Evolutionary conservation across 306 rosid species (phyloP), one percentile per base, ranked within the genome.

Genomic region (Dalbergia oliveri): DNA sequence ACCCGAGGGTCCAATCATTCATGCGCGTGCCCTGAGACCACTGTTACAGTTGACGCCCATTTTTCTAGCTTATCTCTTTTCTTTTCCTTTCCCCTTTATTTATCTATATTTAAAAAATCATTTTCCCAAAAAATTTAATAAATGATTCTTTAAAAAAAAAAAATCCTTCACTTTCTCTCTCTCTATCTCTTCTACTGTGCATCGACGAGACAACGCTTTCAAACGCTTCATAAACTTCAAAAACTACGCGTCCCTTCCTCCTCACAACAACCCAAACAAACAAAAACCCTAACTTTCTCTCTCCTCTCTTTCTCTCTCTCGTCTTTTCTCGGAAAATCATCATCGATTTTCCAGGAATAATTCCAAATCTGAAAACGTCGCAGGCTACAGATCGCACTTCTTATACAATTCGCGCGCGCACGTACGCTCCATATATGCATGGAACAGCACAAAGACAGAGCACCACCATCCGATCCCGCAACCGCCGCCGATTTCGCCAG

Each of bases 241-340:
- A 88, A 87, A 76, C 91, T 69, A 87, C 88, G 86, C 93, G 84
- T 92, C 90, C 83, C 88, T 88, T 88, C 91, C 86, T 84, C 56
- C 62, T 62, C 87, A 10, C 87, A 78, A 87, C 87, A 66, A 79
- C 61, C 33, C 19, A 43, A 47, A 47, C 19, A 80, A 43, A 67
- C 86, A 19, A 43, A 87, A 92, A 85, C 94, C 94, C 94, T 91
- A 91, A 79, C 35, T 58, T 54, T 70, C 79, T 73, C 81, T 71
- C 73, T 59, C 79, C 18, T 62, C 66, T 3, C 81, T 60, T 43
- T 39, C 50, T 66, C 53, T 12, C 39, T 56, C 66, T 34, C 59
- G 31, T 31, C 45, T 50, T 69, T 82, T 82, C 41, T 68, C 73
- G 54, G 59, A 82, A 81, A 79, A 65, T 66, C 21, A 65, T 66